Percentiles rank a stretch among this genome's conserved stretches.
These are phyloP conservation scores for Lachancea quebecensis DNA, from an alignment of 805 yeast species.

Conservation along the genomic window DNA sequence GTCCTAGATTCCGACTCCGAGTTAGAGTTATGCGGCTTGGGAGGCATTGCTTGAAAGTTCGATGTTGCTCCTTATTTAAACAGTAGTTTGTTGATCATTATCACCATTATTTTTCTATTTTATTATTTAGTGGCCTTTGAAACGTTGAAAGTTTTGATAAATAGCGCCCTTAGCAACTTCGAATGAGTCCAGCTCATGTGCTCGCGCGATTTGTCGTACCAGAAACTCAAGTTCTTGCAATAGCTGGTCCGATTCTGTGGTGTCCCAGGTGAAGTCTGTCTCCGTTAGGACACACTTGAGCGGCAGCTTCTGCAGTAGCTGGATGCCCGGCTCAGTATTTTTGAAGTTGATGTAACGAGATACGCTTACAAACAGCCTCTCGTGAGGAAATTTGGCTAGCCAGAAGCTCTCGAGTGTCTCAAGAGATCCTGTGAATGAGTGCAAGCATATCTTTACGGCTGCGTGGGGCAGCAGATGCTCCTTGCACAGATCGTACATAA, in stretches of 20 bases:
- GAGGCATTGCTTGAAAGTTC: slow-evolving; percentile 1
- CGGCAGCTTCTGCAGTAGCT: slow-evolving; percentile 33
- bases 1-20: slow-evolving; percentile 28
- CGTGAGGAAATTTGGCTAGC: slow-evolving; percentile 12
- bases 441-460: slow-evolving; percentile 48
- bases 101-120: background rate
- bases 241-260: slow-evolving; percentile 3
- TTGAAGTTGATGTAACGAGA: slow-evolving; percentile 27
- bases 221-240: slow-evolving; percentile 12
- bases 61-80: background rate
- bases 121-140: background rate
- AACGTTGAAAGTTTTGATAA: slow-evolving; percentile 15
- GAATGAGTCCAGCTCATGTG: slow-evolving; percentile 4
- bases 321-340: slow-evolving; percentile 23
- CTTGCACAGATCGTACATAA: slow-evolving; percentile 38
- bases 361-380: slow-evolving; percentile 27
- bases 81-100: background rate
- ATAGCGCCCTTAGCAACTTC: slow-evolving; percentile 9
- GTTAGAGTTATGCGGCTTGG: slow-evolving; percentile 17
- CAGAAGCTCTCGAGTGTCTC: slow-evolving; percentile 56
- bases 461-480: slow-evolving; percentile 20
- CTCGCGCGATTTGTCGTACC: slow-evolving; percentile 8
- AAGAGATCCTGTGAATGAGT: slow-evolving; percentile 77
- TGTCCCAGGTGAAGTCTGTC: slow-evolving; percentile 40
- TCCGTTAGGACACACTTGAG: slow-evolving; percentile 39